Base-by-base conservation (phyloP, 176 grass and related monocot genomes). In the Phragmites australis region DNA sequence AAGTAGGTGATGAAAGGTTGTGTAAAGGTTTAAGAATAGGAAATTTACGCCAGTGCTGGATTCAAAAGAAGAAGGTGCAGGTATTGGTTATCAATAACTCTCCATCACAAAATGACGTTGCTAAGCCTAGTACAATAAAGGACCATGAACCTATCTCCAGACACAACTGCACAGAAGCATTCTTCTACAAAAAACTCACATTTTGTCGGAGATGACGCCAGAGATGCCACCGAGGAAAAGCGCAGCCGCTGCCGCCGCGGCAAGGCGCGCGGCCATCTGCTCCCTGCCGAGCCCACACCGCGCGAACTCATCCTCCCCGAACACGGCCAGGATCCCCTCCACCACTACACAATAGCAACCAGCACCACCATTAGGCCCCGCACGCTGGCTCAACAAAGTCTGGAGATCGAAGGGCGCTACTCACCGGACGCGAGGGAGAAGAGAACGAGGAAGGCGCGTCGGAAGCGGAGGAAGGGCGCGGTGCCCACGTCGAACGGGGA, bases 341-440 rank as follows among this genome's bases (percentile, higher is more conserved):
- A 79, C 84, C 78, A 89, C 93, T 99, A 61, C 82, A 68, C 26
- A 52, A 48, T 34, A 50, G n/a, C 25, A 80, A 89, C 18, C 43
- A 56, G 17, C 23, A 82, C 29, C 16, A 67, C 27, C 29, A 58
- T 72, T 19, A 82, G 14, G 9, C 4, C 10, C 13, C 46, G 48
- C 60, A 9, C 3, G 46, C 10, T 15, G 17, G 65, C 34, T 32
- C 49, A 8, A 58, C 17, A 39, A 15, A 43, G 18, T 53, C 34
- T 32, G 21, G 39, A 12, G 68, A 70, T 60, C 9, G 19, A 45
- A 47, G 50, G 10, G 56, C 11, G 54, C 19, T 2, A 25, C 30
- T 56, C 56, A 98, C 96, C 96, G 67, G 96, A 89, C 31, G 90
- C 96, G 42, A 95, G 66, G 27, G 84, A 86, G 85, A 95, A 95